Conservation (phyloP, 2,329 filamentous ascomycete genomes). For the Neurospora sp. region DNA sequence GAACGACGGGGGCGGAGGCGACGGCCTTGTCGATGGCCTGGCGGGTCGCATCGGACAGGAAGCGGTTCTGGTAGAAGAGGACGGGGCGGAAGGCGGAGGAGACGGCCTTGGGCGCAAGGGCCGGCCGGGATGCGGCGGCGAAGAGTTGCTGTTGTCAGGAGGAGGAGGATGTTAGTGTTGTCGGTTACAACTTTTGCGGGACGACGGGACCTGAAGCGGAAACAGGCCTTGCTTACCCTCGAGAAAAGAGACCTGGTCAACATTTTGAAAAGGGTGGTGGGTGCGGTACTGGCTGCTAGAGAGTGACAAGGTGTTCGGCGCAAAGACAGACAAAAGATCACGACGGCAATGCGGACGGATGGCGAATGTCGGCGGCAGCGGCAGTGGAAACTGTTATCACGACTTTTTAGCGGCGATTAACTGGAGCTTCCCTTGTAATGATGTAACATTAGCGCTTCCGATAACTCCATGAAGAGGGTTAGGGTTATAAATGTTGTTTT, state of each 20-base stretch:
- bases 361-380: neutral
- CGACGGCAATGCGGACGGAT: neutral
- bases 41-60: constrained; percentile 71
- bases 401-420: constrained; percentile 9
- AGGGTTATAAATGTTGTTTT: neutral
- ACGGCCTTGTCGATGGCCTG: constrained; percentile 87
- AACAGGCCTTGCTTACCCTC: constrained; percentile 9
- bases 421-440: constrained; percentile 1
- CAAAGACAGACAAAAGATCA: neutral
- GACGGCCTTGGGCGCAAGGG: constrained; percentile 1
- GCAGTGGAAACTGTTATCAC: constrained; percentile 2
- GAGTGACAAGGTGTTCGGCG: neutral
- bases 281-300: neutral
- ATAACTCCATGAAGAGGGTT: constrained; percentile 1
- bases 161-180: neutral
- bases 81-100: constrained; percentile 9
- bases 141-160: constrained; percentile 11
- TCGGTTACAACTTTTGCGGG: neutral
- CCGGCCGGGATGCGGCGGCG: constrained; percentile 8
- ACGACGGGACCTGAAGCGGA: neutral
- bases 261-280: constrained; percentile 6
- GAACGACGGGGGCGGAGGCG: constrained; percentile 76
- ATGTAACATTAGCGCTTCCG: constrained; percentile 5
- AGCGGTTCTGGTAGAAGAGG: constrained; percentile 39
- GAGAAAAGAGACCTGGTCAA: constrained; percentile 14